A percentile compares a stretch with the other conserved stretches of the same genome.
phyloP scores from a whole-genome alignment of 768 basidiomycete genomes.

The Termitomyces sp. region DNA sequence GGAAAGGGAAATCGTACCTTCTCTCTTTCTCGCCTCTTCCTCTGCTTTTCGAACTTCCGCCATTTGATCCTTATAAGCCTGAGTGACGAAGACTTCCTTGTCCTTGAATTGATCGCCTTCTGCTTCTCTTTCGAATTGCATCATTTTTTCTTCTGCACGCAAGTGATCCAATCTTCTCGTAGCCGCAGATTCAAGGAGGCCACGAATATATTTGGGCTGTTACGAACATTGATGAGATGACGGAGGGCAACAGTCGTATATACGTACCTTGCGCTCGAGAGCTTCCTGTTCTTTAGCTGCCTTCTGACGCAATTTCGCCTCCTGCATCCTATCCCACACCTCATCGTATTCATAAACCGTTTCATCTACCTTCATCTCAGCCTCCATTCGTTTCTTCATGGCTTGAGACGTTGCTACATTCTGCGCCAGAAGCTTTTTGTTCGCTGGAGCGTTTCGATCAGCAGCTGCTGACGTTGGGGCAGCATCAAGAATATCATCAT shows the following conservation, averaged over 20 bases:
- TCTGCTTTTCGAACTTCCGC: constrained; percentile 87
- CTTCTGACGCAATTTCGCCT: constrained; percentile 73
- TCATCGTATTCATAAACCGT: constrained; percentile 95
- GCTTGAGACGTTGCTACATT: constrained; percentile 60
- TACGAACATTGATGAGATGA: constrained; percentile 16
- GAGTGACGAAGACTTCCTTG: constrained; percentile 97
- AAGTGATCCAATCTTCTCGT: constrained; percentile 86
- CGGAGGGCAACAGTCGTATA: neutral
- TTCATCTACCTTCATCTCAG: constrained; percentile 74
- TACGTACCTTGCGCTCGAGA: constrained; percentile 72
- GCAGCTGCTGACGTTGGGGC: constrained; percentile 39
- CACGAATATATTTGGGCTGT: constrained; percentile 92
- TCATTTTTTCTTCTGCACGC: constrained; percentile 97
- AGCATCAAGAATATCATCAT: constrained; percentile 57
- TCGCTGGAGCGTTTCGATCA: constrained; percentile 40
- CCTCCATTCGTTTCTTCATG: constrained; percentile 72
- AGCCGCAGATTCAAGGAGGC: constrained; percentile 76
- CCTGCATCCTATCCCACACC: constrained; percentile 95
- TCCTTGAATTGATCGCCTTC: constrained; percentile 94
- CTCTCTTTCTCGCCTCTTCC: constrained; percentile 85
- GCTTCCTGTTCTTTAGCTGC: constrained; percentile 73
- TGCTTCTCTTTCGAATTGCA: constrained; percentile 85
- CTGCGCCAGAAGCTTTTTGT: constrained; percentile 58
- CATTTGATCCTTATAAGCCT: constrained; percentile 96
- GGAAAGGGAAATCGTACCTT: constrained; percentile 55